Evolutionary conservation across 768 basidiomycete species (phyloP).

Genomic region (Leccinum incarnatum): DNA sequence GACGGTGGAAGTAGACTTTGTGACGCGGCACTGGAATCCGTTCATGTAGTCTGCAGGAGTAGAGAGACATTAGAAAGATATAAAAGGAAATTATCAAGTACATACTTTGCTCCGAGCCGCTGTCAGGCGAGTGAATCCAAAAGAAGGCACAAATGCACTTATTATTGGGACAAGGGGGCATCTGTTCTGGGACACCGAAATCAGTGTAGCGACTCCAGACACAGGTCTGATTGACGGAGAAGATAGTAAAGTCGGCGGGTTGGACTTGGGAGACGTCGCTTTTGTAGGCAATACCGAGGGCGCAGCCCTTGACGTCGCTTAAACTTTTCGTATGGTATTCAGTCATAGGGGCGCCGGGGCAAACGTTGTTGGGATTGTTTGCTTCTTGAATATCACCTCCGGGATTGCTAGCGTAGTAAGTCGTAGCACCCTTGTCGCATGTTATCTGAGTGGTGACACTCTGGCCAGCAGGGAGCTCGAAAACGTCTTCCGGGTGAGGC

Average conservation of each 20-base stretch:
- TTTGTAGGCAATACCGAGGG: slow-evolving; percentile 76
- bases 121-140: slow-evolving; percentile 65
- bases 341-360: slow-evolving; percentile 42
- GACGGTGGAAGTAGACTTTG: slow-evolving; percentile 48
- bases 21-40: slow-evolving; percentile 66
- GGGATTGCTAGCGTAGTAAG: slow-evolving; percentile 49
- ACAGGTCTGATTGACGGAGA: slow-evolving; percentile 73
- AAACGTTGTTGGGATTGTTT: slow-evolving; percentile 48
- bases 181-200: slow-evolving; percentile 61
- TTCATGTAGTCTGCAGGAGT: slow-evolving; percentile 61
- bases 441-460: slow-evolving; percentile 52
- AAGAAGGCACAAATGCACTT: slow-evolving; percentile 72
- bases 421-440: slow-evolving; percentile 60
- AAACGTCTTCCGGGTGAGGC: slow-evolving; percentile 53
- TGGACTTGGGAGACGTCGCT: slow-evolving; percentile 51
- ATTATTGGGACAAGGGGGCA: slow-evolving; percentile 66
- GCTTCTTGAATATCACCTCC: slow-evolving; percentile 52
- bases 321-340: slow-evolving; percentile 57
- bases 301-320: slow-evolving; percentile 59
- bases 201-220: slow-evolving; percentile 70
- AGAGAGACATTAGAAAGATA: background rate
- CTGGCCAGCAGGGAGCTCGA: slow-evolving; percentile 59
- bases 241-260: slow-evolving; percentile 69
- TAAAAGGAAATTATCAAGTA: background rate
- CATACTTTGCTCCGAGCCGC: slow-evolving; percentile 64